Conservation (phyloP, 2,329 filamentous ascomycete species). For the Xylaria multiplex region DNA sequence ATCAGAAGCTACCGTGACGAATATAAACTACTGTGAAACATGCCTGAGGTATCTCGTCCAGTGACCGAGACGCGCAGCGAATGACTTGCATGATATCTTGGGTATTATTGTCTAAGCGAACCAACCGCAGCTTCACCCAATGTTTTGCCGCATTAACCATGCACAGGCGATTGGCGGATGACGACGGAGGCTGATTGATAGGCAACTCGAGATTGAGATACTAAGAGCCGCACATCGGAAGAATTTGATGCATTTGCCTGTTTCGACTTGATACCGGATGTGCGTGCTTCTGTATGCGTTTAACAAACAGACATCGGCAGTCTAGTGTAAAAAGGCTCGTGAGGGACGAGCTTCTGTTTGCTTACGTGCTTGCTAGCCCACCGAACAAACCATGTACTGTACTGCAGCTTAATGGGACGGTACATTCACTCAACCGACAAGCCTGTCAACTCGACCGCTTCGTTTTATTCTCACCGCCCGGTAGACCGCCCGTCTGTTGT, state of each 20-base stretch:
- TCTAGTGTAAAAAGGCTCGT: background rate
- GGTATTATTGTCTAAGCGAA: constrained; percentile 28
- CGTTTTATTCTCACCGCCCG: constrained; percentile 1
- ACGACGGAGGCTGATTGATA: constrained; percentile 5
- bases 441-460: background rate
- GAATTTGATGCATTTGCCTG: constrained; percentile 2
- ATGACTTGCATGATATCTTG: constrained; percentile 34
- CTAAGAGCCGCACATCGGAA: constrained; percentile 34
- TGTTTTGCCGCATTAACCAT: constrained; percentile 18
- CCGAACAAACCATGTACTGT: constrained; percentile 2
- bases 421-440: background rate
- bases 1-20: background rate
- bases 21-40: constrained; percentile 16
- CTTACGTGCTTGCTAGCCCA: background rate
- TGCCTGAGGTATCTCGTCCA: background rate
- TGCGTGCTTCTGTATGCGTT: background rate
- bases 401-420: background rate
- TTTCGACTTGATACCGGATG: constrained; percentile 9
- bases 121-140: constrained; percentile 20
- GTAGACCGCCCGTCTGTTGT: background rate
- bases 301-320: background rate
- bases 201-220: background rate
- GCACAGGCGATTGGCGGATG: constrained; percentile 21
- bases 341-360: background rate
- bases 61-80: constrained; percentile 17